Conservation (phyloP, 306 rosid species). For the Nissolia schottii region DNA sequence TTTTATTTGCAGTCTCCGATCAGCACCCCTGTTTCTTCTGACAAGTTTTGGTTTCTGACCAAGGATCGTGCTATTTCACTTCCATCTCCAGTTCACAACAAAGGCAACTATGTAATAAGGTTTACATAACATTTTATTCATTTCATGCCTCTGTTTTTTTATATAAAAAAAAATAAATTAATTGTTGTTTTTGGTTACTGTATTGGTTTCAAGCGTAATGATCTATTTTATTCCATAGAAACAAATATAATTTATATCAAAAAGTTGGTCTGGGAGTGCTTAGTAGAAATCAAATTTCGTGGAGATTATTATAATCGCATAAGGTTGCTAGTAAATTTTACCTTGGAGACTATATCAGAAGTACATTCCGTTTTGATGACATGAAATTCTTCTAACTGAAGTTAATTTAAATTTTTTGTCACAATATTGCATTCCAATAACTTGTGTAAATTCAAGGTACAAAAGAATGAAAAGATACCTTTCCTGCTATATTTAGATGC, state of each 20-base stretch:
- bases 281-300: constrained; percentile 1
- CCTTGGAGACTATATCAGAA: neutral
- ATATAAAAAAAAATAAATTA: too few species aligned
- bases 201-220: neutral
- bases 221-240: neutral
- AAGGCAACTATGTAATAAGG: constrained; percentile 95
- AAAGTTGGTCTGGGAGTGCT: neutral
- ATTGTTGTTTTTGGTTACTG: neutral
- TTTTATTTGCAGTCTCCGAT: constrained; percentile 73
- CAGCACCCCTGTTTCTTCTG: constrained; percentile 74
- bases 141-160: neutral
- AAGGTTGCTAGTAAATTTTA: constrained; percentile 9
- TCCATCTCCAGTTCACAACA: constrained; percentile 69
- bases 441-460: neutral
- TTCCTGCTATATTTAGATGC: neutral
- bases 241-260: neutral
- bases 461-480: neutral
- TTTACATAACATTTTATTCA: constrained; percentile 10
- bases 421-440: neutral
- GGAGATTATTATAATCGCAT: neutral
- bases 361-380: neutral
- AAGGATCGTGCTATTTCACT: constrained; percentile 71
- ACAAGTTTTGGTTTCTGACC: constrained; percentile 86
- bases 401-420: neutral
- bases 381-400: neutral